phyloP scores from a whole-genome alignment of 768 basidiomycete genomes.

The Amanita fuliginea region DNA sequence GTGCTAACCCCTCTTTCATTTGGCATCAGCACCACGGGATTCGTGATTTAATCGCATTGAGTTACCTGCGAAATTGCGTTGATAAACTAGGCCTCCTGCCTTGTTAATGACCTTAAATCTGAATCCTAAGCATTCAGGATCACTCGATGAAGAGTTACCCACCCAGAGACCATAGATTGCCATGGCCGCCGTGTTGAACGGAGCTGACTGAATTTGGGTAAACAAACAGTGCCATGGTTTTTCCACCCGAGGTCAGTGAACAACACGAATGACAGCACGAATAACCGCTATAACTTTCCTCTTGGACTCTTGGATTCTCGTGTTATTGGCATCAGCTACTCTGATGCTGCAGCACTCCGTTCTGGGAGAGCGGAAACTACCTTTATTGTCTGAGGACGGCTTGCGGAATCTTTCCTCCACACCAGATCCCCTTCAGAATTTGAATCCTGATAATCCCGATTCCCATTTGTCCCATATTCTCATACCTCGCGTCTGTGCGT shows the following conservation, averaged over 20 bases:
- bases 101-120: conserved; percentile 82
- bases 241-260: background rate
- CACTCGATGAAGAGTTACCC: background rate
- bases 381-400: conserved; percentile 37
- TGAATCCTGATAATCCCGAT: conserved; percentile 52
- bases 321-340: conserved; percentile 13
- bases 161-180: conserved; percentile 9
- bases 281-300: conserved; percentile 4
- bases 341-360: conserved; percentile 23
- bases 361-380: conserved; percentile 29
- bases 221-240: background rate
- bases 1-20: conserved; percentile 77
- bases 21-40: background rate
- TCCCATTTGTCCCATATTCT: conserved; percentile 79
- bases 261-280: background rate
- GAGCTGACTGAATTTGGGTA: background rate
- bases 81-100: conserved; percentile 93
- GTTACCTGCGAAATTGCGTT: conserved; percentile 80
- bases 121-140: background rate
- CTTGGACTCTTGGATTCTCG: conserved; percentile 11
- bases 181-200: background rate
- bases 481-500: conserved; percentile 73
- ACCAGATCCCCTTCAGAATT: conserved; percentile 55
- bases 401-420: conserved; percentile 38
- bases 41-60: background rate